These are phyloP conservation scores for Dittrichia graveolens DNA, from an alignment of 129 eudicot genomes.

Conservation along the genomic window DNA sequence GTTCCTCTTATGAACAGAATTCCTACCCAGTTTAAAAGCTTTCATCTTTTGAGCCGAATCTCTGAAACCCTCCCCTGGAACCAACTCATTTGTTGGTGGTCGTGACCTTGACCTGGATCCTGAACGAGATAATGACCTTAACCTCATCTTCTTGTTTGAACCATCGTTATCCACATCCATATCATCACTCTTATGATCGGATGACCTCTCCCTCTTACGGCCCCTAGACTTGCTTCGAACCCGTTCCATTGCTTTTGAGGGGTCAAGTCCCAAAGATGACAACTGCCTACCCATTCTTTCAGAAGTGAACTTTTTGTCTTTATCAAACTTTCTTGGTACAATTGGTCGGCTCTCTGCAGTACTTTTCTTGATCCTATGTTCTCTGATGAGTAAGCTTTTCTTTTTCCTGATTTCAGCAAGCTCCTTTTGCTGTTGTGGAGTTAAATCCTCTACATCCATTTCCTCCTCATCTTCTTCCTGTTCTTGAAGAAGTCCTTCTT, in stretches of 20 bases:
- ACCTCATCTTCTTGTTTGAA: slow-evolving; percentile 61
- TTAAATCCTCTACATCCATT: slow-evolving; percentile 72
- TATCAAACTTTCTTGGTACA: slow-evolving; percentile 83
- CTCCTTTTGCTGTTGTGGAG: slow-evolving; percentile 65
- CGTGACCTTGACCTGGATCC: slow-evolving; percentile 62
- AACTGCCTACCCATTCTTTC: slow-evolving; percentile 90
- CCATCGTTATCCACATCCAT: slow-evolving; percentile 71
- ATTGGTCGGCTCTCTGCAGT: slow-evolving; percentile 84
- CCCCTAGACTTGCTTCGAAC: slow-evolving; percentile 88
- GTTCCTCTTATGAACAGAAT: slow-evolving; percentile 63
- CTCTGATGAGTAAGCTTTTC: slow-evolving; percentile 74
- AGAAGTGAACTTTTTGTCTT: slow-evolving; percentile 61
- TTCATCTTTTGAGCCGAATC: slow-evolving; percentile 69
- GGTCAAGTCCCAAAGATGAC: slow-evolving; percentile 74
- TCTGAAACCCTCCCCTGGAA: slow-evolving; percentile 85
- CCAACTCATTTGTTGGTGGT: slow-evolving; percentile 58
- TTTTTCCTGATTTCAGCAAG: slow-evolving; percentile 71
- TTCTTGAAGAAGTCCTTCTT: slow-evolving; percentile 72
- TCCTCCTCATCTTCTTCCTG: slow-evolving; percentile 66
- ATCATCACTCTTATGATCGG: slow-evolving; percentile 39
- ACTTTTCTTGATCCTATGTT: slow-evolving; percentile 82
- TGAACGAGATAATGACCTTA: slow-evolving; percentile 53
- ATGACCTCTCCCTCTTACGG: slow-evolving; percentile 85
- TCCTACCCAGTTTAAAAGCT: slow-evolving; percentile 58
- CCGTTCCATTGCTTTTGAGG: slow-evolving; percentile 61